Evolutionary conservation across 345 rosid genomes (phyloP).

Genomic region (Acer negundo): DNA sequence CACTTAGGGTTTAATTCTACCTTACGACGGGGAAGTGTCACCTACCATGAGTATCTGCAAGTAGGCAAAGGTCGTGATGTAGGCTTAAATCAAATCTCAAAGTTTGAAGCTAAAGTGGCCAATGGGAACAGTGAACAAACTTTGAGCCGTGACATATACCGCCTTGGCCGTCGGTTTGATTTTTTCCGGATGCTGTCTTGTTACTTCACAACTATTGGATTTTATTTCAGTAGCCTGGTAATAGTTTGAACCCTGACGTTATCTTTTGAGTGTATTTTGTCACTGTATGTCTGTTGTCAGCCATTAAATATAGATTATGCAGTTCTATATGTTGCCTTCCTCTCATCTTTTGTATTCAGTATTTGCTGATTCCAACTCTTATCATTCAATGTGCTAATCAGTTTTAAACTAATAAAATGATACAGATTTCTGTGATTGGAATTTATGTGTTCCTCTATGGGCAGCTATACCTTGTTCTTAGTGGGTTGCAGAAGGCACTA

Average conservation of each 20-base stretch:
- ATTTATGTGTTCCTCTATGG: slow-evolving; percentile 90
- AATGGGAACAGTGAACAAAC: slow-evolving; percentile 98
- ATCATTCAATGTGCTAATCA: slow-evolving; percentile 13
- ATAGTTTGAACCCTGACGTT: slow-evolving; percentile 11
- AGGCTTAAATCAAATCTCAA: slow-evolving; percentile 94
- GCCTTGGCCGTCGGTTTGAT: slow-evolving; percentile 87
- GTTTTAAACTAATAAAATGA: background rate
- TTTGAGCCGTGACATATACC: slow-evolving; percentile 84
- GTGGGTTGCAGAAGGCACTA: slow-evolving; percentile 83
- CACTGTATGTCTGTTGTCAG: background rate
- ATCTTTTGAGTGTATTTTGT: background rate
- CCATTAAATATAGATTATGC: background rate
- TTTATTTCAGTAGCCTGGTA: slow-evolving; percentile 94
- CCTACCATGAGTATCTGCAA: slow-evolving; percentile 90
- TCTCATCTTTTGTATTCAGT: background rate
- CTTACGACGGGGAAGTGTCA: slow-evolving; percentile 74
- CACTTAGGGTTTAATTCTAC: slow-evolving; percentile 79
- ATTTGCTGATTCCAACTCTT: slow-evolving; percentile 4
- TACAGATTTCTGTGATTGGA: slow-evolving; percentile 81
- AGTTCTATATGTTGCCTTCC: background rate
- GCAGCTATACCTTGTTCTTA: slow-evolving; percentile 90
- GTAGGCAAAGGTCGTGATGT: slow-evolving; percentile 99
- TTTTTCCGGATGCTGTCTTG: slow-evolving; percentile 96
- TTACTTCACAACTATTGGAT: slow-evolving; percentile 94
- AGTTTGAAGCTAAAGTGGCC: slow-evolving; percentile 96